Evolutionary conservation across 2,329 filamentous ascomycete species (phyloP), one percentile per base, ranked within the genome.

Genomic region (Coniochaeta sp.): DNA sequence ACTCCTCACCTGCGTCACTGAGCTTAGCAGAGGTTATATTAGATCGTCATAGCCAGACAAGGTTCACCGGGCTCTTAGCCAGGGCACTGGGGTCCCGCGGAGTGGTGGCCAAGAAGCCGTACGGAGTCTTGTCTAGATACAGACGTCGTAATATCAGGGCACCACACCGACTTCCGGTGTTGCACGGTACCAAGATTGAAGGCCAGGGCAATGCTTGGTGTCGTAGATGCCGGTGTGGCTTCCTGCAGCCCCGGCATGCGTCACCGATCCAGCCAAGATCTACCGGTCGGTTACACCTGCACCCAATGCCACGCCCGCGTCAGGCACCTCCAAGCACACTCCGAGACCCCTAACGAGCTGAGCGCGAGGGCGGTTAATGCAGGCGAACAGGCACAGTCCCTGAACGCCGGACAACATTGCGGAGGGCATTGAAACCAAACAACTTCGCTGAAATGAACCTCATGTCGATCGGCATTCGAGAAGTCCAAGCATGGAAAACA

Each of bases 201-300:
- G 16, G 42, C 3, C 45, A 22, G 28, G 3, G 26, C 3, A 30
- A 9, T 2, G 26, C 12, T 18, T 31, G 45, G n/a, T 48, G 45
- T 28, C 45, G 20, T 48, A 48, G 45, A 28, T 48, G 45, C 26
- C 45, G 22, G 45, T n/a, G 12, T 31, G 45, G 14, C 26, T 16
- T 48, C 28, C 45, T 48, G 45, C 24, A 48, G 14, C 5, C 7
- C 26, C 45, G 45, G 45, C 45, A 48, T 48, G 45, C 45, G 45
- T 48, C 45, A 48, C 45, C 45, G 45, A 48, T 48, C 45, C 26
- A 48, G 45, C 45, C 45, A 48, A 48, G 45, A 48, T 48, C 45
- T 48, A 12, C 45, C 24, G 20, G 14, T 48, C 45, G 45, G 26
- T 12, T 48, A 48, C n/a, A 48, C 26, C 28, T 48, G 26, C 45